phyloP scores from a whole-genome alignment of 305 asterid genomes.

The Fraxinus xanthoxyloides region DNA sequence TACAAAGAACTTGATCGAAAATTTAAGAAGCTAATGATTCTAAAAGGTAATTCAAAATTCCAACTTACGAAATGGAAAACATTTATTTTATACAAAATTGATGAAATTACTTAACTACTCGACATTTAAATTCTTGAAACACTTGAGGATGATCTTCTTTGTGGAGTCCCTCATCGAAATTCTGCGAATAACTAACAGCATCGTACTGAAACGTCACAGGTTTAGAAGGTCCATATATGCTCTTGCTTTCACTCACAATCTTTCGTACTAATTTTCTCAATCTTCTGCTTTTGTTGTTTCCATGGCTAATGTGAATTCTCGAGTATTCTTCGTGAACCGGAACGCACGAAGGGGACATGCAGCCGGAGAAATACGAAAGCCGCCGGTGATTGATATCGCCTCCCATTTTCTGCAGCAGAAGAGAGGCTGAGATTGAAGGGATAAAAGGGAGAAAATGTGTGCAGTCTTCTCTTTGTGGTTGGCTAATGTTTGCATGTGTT shows the following conservation, averaged over 20 bases:
- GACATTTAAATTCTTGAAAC: constrained; percentile 29
- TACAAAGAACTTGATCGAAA: too few species aligned
- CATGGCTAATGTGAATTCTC: constrained; percentile 37
- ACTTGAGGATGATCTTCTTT: constrained; percentile 40
- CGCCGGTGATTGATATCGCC: constrained; percentile 17
- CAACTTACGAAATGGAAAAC: neutral
- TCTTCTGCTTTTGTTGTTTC: constrained; percentile 26
- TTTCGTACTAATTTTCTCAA: constrained; percentile 53
- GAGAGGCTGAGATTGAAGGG: neutral
- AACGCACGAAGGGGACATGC: constrained; percentile 62
- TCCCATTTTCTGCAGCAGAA: constrained; percentile 17
- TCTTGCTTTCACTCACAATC: constrained; percentile 62
- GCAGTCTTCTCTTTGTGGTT: neutral
- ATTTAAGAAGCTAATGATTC: neutral
- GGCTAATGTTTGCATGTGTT: neutral
- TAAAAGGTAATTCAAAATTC: neutral
- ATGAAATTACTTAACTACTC: neutral
- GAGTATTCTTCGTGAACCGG: constrained; percentile 75
- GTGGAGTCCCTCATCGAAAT: constrained; percentile 77
- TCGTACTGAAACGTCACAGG: constrained; percentile 64
- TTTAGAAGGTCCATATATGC: constrained; percentile 42
- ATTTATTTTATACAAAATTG: neutral
- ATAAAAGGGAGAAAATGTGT: neutral
- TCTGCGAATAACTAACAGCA: constrained; percentile 81
- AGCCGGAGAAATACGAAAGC: constrained; percentile 32